phyloP scores from a whole-genome alignment of 2,329 filamentous ascomycete genomes.

The Zasmidium angulare region DNA sequence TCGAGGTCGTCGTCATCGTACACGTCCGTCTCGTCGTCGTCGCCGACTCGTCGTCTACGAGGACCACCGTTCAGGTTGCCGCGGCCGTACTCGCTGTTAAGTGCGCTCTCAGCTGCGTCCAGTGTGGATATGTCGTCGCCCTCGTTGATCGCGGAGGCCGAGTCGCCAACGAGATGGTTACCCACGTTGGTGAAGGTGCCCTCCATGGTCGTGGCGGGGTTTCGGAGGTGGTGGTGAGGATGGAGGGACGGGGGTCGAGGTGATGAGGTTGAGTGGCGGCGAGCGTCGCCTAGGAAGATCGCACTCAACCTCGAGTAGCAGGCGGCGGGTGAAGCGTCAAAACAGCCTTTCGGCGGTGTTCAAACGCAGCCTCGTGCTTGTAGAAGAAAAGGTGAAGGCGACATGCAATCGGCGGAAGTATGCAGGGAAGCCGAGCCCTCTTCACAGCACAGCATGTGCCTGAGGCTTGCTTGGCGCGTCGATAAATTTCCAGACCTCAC shows the following conservation, averaged over 20 bases:
- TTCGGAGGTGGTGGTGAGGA: slow-evolving; percentile 9
- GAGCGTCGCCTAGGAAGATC: background rate
- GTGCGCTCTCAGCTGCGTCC: slow-evolving; percentile 69
- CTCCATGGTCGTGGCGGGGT: slow-evolving; percentile 60
- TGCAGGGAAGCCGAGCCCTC: background rate
- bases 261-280: slow-evolving; percentile 4
- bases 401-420: background rate
- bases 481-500: background rate
- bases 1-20: slow-evolving; percentile 70
- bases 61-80: slow-evolving; percentile 61
- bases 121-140: slow-evolving; percentile 61
- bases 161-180: slow-evolving; percentile 83
- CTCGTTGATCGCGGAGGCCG: slow-evolving; percentile 82
- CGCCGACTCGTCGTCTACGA: slow-evolving; percentile 71
- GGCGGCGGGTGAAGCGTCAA: background rate
- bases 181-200: slow-evolving; percentile 84
- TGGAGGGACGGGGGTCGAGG: slow-evolving; percentile 1
- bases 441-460: no score
- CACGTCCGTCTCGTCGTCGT: slow-evolving; percentile 82
- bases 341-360: slow-evolving; percentile 3
- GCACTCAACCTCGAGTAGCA: background rate
- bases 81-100: slow-evolving; percentile 62
- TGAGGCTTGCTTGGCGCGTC: background rate
- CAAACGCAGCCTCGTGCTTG: background rate
- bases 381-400: background rate